Evolutionary conservation across 1,284 basidiomycete species (phyloP).

Genomic region (Tylopilus sp.): DNA sequence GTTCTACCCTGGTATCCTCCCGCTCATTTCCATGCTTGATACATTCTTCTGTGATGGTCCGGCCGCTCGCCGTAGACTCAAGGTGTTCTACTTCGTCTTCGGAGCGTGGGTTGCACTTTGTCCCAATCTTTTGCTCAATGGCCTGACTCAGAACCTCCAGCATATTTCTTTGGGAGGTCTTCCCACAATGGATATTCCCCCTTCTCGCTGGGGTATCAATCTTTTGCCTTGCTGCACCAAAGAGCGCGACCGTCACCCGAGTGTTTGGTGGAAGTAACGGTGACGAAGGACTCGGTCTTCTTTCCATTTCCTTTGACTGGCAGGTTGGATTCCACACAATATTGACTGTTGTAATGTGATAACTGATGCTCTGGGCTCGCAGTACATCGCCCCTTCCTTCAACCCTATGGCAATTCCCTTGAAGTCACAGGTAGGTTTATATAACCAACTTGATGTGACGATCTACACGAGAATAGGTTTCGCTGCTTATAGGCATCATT

Average conservation of each 20-base stretch:
- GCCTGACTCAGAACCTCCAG: conserved; percentile 16
- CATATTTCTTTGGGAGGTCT: conserved; percentile 50
- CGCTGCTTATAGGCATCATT: conserved; percentile 40
- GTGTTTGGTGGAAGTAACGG: conserved; percentile 59
- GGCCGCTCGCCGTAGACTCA: conserved; percentile 41
- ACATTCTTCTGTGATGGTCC: conserved; percentile 48
- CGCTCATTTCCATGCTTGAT: conserved; percentile 55
- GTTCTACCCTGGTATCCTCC: conserved; percentile 51
- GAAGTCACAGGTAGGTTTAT: conserved; percentile 34
- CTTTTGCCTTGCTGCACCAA: conserved; percentile 55
- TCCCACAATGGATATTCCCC: conserved; percentile 51
- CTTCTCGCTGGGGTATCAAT: conserved; percentile 49
- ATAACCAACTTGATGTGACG: not conserved
- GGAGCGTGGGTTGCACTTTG: conserved; percentile 25
- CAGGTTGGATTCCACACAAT: not conserved
- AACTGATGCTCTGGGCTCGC: conserved; percentile 13
- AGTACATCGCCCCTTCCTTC: conserved; percentile 41
- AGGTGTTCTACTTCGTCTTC: conserved; percentile 50
- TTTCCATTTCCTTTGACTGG: conserved; percentile 7
- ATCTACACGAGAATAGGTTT: conserved; percentile 30
- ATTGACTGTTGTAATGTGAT: not conserved
- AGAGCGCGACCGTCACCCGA: conserved; percentile 45
- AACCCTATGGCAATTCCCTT: conserved; percentile 46
- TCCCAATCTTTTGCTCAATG: not conserved
- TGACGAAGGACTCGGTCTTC: conserved; percentile 51